Evolutionary conservation across 1,139 yeast species (phyloP), one percentile per base, ranked within the genome.

Genomic region (Meyerozyma carpophila): DNA sequence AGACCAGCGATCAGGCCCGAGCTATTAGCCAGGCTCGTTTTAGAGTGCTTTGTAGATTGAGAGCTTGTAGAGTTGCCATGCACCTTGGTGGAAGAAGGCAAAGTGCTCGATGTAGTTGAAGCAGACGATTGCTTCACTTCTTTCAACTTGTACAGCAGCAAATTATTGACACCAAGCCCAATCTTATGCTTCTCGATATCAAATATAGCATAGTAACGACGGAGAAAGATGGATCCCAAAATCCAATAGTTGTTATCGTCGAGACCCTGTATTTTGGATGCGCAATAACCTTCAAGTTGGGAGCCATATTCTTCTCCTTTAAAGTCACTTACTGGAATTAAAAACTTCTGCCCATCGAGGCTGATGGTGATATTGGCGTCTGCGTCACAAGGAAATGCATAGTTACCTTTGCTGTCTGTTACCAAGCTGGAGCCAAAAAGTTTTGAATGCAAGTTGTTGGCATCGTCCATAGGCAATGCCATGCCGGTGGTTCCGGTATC

Each of bases 401-500:
- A 82, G 57, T 79, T 81, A 1, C 70, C 70, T 27, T 70, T 57
- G 18, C 81, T 79, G 56, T 81, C 87, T 9, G 82, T 71, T 43
- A 77, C 61, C 7, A 80, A 63, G 31, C 65, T 59, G 21, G 60
- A 52, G 44, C 84, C 81, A 53, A 68, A 79, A 21, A 65, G 46
- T 32, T 45, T 36, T 11, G 75, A 55, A 54, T 82, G 88, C 11
- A 82, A 46, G 24, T 50, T 60, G 36, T 70, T 53, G 2, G 88
- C 87, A 53, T 82, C 87, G 18, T 59, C 62, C n/a, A 73, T 61
- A 2, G 86, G 81, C 42, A 81, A 61, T 6, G 79, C 78, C 24
- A 82, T 60, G 2, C 84, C 76, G 0, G 88, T 82, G 2, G 88
- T 81, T 14, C 88, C 89, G 10, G 86, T 79, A 55, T 82, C 90